phyloP scores from a whole-genome alignment of 352 stramenopile genomes.

The Pythium oligandrum region DNA sequence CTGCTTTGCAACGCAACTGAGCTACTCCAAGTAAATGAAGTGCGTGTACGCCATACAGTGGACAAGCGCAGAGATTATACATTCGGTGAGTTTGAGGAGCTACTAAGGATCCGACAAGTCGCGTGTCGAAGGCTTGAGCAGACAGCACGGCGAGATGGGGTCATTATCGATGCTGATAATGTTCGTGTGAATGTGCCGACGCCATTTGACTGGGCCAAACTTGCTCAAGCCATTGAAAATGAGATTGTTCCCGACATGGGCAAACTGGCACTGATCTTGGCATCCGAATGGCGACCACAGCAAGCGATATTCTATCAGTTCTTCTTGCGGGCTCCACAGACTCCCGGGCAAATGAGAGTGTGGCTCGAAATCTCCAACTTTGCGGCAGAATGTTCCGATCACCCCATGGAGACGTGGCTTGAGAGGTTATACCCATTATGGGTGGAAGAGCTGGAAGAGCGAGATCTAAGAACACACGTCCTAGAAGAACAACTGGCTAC shows the following conservation, averaged over 20 bases:
- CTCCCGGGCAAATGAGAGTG: slow-evolving; percentile 24
- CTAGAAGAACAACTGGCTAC: slow-evolving; percentile 56
- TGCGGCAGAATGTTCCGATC: slow-evolving; percentile 38
- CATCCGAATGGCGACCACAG: slow-evolving; percentile 55
- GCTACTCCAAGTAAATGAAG: slow-evolving; percentile 29
- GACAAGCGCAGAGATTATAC: slow-evolving; percentile 44
- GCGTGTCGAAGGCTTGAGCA: slow-evolving; percentile 17
- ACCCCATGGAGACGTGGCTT: slow-evolving; percentile 60
- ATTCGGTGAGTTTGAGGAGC: slow-evolving; percentile 70
- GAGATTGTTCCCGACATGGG: slow-evolving; percentile 28
- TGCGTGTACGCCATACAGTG: slow-evolving; percentile 50
- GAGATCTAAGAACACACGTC: slow-evolving; percentile 53
- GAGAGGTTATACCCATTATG: slow-evolving; percentile 66
- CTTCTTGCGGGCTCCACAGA: slow-evolving; percentile 42
- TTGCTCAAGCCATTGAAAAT: slow-evolving; percentile 22
- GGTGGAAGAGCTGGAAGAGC: slow-evolving; percentile 63
- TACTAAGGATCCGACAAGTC: slow-evolving; percentile 34
- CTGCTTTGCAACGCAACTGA: slow-evolving; percentile 35
- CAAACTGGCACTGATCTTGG: slow-evolving; percentile 18
- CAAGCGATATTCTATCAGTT: slow-evolving; percentile 54
- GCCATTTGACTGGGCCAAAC: slow-evolving; percentile 29
- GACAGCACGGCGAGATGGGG: slow-evolving; percentile 32
- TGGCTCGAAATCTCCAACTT: slow-evolving; percentile 51
- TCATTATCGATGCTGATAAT: slow-evolving; percentile 50
- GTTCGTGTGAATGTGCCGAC: slow-evolving; percentile 30